Evolutionary conservation across 345 rosid species (phyloP), one percentile per base, ranked within the genome.

Genomic region (Rhodomyrtus tomentosa): DNA sequence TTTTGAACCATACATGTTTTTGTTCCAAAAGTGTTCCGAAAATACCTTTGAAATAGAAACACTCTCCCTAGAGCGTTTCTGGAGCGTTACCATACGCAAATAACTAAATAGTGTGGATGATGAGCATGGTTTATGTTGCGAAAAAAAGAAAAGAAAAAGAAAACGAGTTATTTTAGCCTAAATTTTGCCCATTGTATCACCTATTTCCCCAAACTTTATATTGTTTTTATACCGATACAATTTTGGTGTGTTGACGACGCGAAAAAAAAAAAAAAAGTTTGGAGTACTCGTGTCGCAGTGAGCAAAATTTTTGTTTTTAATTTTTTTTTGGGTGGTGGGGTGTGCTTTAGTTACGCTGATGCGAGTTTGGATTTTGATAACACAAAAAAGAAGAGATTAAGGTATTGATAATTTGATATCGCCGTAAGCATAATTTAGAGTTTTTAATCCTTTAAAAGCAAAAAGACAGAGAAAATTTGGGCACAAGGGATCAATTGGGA

Each of bases 231-330:
- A 8, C 25, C 42, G 0, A 0, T 29, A 16, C 42, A 32, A 32
- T 1, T 62, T 29, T 4, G 5, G 20, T 11, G 5, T 7, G 2
- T 62, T 16, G 74, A 22, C 25, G 4, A 15, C 8, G 3, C 0
- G 0, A 7, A 3, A 0, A 1, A 29, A 2, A 40, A 40, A 40
- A 40, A 38, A 38, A 38, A 6, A 29, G 21, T 62, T 62, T 62
- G 24, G 24, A 5, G 9, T 52, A 52, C 15, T 50, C 1, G 50
- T 48, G 3, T 5, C 4, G 13, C 68, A n/a, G 14, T 56, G 3
- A 2, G 1, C 68, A 13, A 5, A 58, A 1, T 27, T 13, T 58
- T 13, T 6, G 15, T 27, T 13, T 58, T 13, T 6, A 6, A 0
- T 11, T n/a, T 6, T 14, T 59, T 27, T n/a, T n/a, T 8, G 2